Base-by-base conservation (phyloP, 2,329 filamentous ascomycete species). In the Venturiaceae sp. region DNA sequence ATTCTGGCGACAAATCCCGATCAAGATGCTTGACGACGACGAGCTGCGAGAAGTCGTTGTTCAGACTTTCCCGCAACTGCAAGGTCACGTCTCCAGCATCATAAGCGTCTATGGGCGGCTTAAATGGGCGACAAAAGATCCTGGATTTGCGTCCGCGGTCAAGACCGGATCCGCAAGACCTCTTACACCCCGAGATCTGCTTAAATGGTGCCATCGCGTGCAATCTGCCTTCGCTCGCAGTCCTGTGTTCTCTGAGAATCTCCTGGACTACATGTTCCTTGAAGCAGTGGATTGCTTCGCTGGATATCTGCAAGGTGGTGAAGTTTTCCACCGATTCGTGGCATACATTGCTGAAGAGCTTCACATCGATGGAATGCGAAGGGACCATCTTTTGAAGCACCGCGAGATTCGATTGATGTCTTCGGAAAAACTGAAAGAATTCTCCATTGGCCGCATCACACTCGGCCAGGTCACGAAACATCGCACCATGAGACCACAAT, bases 231-330 rank as follows among this genome's bases (percentile, higher is more conserved):
- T 96, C 23, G 67, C 79, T 58, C 71, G 78, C 8, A 76, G 81
- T 11, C 82, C 84, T 1, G 83, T 83, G 23, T 85, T 80, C 63
- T 86, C 81, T 26, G 83, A 84, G 11, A 78, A 82, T 21, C 88
- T 94, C 68, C 78, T 86, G 63, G 87, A 96, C 66, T 84, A 87
- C 65, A 95, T 97, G 72, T 96, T 96, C 66, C 83, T 96, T 75
- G 94, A 99, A 68, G 89, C 91, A 0, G 80, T 94, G 56, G 94
- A 99, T 71, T 95, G 92, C 68, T 97, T 99, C 70, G 85, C 90
- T 44, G 89, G 88, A 57, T 90, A 87, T 67, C 77, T 94, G 50
- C 86, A 87, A 9, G 86, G 86, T 59, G 79, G 80, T 32, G 77
- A 81, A 13, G 75, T 84, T 32, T 83, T 84, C 54, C 74, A 76